A percentile compares a stretch with the other conserved stretches of the same genome.
Evolutionary conservation across 352 stramenopile genomes (phyloP).

Genomic region (Pythium aristosporum): DNA sequence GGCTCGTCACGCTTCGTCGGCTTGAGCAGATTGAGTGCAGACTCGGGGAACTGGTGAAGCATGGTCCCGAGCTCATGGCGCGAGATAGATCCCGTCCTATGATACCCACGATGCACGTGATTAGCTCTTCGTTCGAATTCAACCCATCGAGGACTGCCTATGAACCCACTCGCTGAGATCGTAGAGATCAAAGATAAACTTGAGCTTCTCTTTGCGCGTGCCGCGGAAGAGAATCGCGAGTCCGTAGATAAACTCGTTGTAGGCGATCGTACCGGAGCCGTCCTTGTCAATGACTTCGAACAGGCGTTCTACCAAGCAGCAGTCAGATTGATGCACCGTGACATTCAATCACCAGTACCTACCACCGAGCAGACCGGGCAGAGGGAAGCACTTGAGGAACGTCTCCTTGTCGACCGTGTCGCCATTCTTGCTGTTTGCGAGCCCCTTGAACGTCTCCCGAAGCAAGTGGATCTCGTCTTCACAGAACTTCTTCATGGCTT

Average conservation of each 20-base stretch:
- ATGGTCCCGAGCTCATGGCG: slow-evolving; percentile 83
- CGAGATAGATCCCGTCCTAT: slow-evolving; percentile 83
- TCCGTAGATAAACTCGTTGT: slow-evolving; percentile 92
- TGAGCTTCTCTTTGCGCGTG: slow-evolving; percentile 88
- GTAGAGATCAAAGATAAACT: slow-evolving; percentile 94
- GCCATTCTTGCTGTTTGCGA: slow-evolving; percentile 62
- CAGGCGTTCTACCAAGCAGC: slow-evolving; percentile 59
- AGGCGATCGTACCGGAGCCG: slow-evolving; percentile 82
- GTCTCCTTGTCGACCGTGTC: slow-evolving; percentile 90
- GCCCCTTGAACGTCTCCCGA: slow-evolving; percentile 76
- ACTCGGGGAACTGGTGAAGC: slow-evolving; percentile 83
- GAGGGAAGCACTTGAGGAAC: slow-evolving; percentile 93
- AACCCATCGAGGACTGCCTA: background rate
- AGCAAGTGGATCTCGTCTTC: slow-evolving; percentile 79
- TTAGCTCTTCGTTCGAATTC: background rate
- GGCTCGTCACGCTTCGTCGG: slow-evolving; percentile 35
- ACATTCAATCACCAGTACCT: slow-evolving; percentile 1
- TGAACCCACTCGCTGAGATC: slow-evolving; percentile 75
- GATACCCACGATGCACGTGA: background rate
- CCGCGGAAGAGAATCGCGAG: slow-evolving; percentile 86
- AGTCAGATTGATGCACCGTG: background rate
- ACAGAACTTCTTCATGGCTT: slow-evolving; percentile 74
- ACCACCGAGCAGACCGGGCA: slow-evolving; percentile 88
- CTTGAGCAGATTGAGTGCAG: slow-evolving; percentile 60
- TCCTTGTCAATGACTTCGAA: slow-evolving; percentile 93